phyloP scores from a whole-genome alignment of 441 rosid species.

The Adansonia grandidieri region DNA sequence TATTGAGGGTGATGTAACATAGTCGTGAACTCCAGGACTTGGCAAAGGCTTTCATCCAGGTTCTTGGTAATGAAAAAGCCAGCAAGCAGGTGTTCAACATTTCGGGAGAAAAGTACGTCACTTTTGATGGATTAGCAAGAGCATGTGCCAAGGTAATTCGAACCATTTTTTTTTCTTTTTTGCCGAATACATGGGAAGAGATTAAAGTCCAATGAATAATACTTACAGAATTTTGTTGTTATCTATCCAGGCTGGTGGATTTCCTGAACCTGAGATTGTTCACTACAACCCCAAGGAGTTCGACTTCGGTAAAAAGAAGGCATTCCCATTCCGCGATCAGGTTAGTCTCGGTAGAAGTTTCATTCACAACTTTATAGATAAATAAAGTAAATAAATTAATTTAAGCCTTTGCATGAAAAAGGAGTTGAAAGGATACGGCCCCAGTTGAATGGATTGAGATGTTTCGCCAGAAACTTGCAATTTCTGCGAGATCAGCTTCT shows the following conservation, averaged over 20 bases:
- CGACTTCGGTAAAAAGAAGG: slow-evolving; percentile 96
- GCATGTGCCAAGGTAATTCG: slow-evolving; percentile 90
- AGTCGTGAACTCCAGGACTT: slow-evolving; percentile 61
- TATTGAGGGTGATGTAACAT: slow-evolving; percentile 19
- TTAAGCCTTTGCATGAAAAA: not conserved
- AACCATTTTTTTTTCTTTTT: too few relatives aligned
- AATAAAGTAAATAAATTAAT: not conserved
- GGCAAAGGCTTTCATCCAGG: slow-evolving; percentile 72
- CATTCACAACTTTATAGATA: not conserved
- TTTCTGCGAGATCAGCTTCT: too few relatives aligned
- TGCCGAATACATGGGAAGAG: not conserved
- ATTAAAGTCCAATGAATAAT: not conserved
- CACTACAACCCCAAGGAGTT: slow-evolving; percentile 89
- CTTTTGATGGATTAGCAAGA: slow-evolving; percentile 85
- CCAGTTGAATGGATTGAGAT: too few relatives aligned
- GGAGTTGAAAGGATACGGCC: not conserved
- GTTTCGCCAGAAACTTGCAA: too few relatives aligned
- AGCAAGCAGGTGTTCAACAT: slow-evolving; percentile 85
- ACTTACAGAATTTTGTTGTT: slow-evolving; percentile 5
- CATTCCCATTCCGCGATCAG: slow-evolving; percentile 98
- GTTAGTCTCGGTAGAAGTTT: slow-evolving; percentile 38
- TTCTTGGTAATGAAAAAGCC: slow-evolving; percentile 87
- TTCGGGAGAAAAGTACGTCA: slow-evolving; percentile 88
- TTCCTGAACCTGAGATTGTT: slow-evolving; percentile 89
- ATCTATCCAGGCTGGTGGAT: slow-evolving; percentile 75